Evolutionary conservation across 2,329 filamentous ascomycete species (phyloP).

Genomic region (Plenodomus lindquistii): DNA sequence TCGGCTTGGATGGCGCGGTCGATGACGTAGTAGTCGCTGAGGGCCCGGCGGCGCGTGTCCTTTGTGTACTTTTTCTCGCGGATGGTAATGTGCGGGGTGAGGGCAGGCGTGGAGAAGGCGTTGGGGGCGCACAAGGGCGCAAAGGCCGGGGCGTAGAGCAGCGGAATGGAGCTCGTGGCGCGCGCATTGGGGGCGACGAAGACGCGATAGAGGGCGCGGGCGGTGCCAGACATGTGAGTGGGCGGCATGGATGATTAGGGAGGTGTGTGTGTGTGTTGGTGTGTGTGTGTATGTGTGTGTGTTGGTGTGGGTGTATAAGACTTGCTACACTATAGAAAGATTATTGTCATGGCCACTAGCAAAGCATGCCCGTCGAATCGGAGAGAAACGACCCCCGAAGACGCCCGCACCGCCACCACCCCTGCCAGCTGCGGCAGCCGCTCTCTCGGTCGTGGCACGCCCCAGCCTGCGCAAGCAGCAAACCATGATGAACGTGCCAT

Average conservation of each 20-base stretch:
- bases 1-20: slow-evolving; percentile 55
- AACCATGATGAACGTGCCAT: slow-evolving; percentile 23
- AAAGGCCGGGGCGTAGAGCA: slow-evolving; percentile 24
- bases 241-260: slow-evolving; percentile 31
- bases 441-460: slow-evolving; percentile 11
- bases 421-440: background rate
- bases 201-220: slow-evolving; percentile 50
- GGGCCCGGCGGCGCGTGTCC: slow-evolving; percentile 40
- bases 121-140: slow-evolving; percentile 9
- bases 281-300: too few relatives aligned
- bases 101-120: slow-evolving; percentile 4
- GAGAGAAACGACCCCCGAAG: slow-evolving; percentile 20
- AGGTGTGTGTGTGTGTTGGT: too few relatives aligned
- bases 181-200: slow-evolving; percentile 47
- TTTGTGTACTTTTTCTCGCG: slow-evolving; percentile 28
- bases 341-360: too few relatives aligned
- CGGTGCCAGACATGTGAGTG: slow-evolving; percentile 37
- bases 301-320: too few relatives aligned
- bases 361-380: slow-evolving; percentile 21
- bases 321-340: too few relatives aligned
- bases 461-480: slow-evolving; percentile 19
- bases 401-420: slow-evolving; percentile 7
- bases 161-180: slow-evolving; percentile 17
- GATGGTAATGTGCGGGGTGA: slow-evolving; percentile 15
- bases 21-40: slow-evolving; percentile 47